These are phyloP conservation scores for Phytophthora hybrid DNA, from an alignment of 352 stramenopile genomes.

Conservation along the genomic window DNA sequence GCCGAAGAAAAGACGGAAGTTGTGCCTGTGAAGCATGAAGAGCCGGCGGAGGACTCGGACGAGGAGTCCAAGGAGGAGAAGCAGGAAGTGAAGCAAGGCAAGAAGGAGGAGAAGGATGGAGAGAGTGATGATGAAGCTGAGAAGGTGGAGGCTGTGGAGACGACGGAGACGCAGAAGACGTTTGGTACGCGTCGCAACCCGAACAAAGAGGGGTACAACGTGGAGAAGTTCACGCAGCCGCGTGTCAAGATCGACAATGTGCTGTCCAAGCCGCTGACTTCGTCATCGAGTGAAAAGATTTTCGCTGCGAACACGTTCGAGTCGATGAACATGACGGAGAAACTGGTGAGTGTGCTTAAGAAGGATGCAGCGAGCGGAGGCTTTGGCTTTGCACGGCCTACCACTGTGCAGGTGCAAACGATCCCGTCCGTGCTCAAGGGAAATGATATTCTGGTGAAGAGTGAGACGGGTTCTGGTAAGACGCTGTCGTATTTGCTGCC, in stretches of 20 bases:
- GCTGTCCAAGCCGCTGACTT: slow-evolving; percentile 76
- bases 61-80: slow-evolving; percentile 19
- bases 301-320: slow-evolving; percentile 82
- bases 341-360: slow-evolving; percentile 73
- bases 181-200: slow-evolving; percentile 87
- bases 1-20: slow-evolving; percentile 19
- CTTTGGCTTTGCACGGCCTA: slow-evolving; percentile 83
- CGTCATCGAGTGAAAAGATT: slow-evolving; percentile 84
- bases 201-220: slow-evolving; percentile 82
- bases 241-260: slow-evolving; percentile 68
- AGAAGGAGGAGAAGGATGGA: slow-evolving; percentile 11
- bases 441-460: slow-evolving; percentile 95
- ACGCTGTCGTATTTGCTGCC: slow-evolving; percentile 97
- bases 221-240: slow-evolving; percentile 64
- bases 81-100: slow-evolving; percentile 16
- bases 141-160: not conserved
- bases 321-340: slow-evolving; percentile 72
- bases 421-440: slow-evolving; percentile 74
- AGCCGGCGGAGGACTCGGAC: slow-evolving; percentile 13
- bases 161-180: slow-evolving; percentile 22
- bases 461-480: slow-evolving; percentile 97
- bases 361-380: slow-evolving; percentile 58
- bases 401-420: slow-evolving; percentile 85
- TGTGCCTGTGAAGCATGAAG: slow-evolving; percentile 14
- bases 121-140: slow-evolving; percentile 20